phyloP scores from a whole-genome alignment of 208 protist genomes.

The Crithidia thermophila region DNA sequence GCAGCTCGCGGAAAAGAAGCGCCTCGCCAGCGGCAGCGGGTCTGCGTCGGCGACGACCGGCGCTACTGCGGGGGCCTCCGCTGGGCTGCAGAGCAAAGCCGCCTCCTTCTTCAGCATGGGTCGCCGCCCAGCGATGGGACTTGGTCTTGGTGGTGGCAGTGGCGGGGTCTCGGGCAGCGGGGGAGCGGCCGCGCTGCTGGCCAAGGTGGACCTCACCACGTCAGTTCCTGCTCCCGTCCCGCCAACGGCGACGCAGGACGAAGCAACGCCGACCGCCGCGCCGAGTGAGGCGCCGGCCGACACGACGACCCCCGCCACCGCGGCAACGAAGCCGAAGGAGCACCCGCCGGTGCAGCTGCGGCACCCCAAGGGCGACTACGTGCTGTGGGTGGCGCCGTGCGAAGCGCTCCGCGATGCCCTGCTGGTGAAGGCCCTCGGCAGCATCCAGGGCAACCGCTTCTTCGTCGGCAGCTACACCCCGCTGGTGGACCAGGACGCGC shows the following conservation, averaged over 20 bases:
- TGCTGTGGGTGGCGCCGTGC: slow-evolving; percentile 27
- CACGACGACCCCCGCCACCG: too few species aligned
- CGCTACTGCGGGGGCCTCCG: background rate
- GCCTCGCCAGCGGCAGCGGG: background rate
- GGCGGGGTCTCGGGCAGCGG: slow-evolving; percentile 14
- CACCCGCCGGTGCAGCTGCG: slow-evolving; percentile 12
- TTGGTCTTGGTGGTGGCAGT: too few species aligned
- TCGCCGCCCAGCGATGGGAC: slow-evolving; percentile 6
- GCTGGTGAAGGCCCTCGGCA: slow-evolving; percentile 40
- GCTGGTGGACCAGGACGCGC: slow-evolving; percentile 20
- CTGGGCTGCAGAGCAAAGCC: slow-evolving; percentile 31
- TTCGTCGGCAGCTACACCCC: slow-evolving; percentile 32
- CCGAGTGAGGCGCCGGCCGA: too few species aligned
- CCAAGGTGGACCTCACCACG: slow-evolving; percentile 8
- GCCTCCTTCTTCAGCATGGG: slow-evolving; percentile 70
- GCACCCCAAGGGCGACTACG: slow-evolving; percentile 28
- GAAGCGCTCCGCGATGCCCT: slow-evolving; percentile 33
- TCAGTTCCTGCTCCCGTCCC: background rate
- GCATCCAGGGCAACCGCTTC: slow-evolving; percentile 51
- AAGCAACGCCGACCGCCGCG: too few species aligned
- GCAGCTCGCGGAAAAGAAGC: slow-evolving; percentile 14
- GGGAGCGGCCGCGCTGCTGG: slow-evolving; percentile 54
- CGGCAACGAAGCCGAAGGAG: background rate
- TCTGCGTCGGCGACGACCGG: slow-evolving; percentile 1
- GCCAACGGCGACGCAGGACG: too few species aligned